phyloP scores from a whole-genome alignment of 345 rosid genomes.

The Lepidium didymum region DNA sequence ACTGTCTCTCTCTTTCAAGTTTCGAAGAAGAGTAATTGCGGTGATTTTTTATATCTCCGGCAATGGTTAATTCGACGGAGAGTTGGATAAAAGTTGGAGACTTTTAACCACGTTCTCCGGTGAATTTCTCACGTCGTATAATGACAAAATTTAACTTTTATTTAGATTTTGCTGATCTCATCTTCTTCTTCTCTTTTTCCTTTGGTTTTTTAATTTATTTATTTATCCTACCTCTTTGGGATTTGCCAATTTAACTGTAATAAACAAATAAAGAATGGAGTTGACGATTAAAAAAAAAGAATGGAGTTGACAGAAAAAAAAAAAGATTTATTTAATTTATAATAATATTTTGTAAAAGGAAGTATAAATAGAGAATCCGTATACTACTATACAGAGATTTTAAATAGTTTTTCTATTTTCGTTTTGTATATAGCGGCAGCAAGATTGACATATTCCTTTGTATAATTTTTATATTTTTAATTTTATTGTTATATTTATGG shows the following conservation, averaged over 20 bases:
- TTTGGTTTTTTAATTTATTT: neutral
- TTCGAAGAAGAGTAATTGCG: neutral
- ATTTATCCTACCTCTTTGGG: neutral
- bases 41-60: constrained; percentile 16
- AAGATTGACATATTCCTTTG: too few relatives aligned
- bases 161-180: constrained; percentile 23
- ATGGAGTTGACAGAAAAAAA: too few relatives aligned
- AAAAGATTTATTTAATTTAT: neutral
- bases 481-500: too few relatives aligned
- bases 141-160: constrained; percentile 28
- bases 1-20: constrained; percentile 3
- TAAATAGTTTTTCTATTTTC: too few relatives aligned
- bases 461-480: too few relatives aligned
- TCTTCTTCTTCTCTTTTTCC: constrained; percentile 2
- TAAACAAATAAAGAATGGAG: neutral
- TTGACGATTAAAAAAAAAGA: too few relatives aligned
- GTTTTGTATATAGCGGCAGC: too few relatives aligned
- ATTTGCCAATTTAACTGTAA: neutral
- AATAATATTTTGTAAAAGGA: neutral
- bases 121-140: constrained; percentile 17
- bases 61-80: constrained; percentile 1
- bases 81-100: neutral
- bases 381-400: neutral
- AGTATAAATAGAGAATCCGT: neutral
- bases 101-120: constrained; percentile 31